Conservation (phyloP, 1,139 yeast genomes). For the Suhomyces choctaworum region DNA sequence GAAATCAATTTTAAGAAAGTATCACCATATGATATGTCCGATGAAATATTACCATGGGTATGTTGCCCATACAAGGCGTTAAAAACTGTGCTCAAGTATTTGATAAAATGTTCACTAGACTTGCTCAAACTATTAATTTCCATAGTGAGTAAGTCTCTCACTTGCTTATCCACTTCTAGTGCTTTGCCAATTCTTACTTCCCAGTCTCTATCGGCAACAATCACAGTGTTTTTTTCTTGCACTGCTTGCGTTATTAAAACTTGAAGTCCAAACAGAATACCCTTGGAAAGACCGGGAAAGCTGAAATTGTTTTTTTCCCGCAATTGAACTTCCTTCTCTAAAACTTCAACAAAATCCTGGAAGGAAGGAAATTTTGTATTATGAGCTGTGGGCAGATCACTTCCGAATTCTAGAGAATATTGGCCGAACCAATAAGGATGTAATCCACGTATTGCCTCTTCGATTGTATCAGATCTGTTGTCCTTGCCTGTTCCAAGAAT, state of each 20-base stretch:
- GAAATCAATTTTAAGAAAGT: constrained; percentile 36
- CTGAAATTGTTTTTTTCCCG: constrained; percentile 16
- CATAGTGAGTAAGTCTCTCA: constrained; percentile 37
- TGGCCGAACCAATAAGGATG: constrained; percentile 71
- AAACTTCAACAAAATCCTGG: constrained; percentile 27
- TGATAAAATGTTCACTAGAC: constrained; percentile 15
- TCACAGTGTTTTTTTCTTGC: constrained; percentile 50
- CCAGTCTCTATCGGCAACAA: constrained; percentile 78
- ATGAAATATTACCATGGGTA: constrained; percentile 15
- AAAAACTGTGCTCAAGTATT: constrained; percentile 27
- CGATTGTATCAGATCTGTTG: constrained; percentile 71
- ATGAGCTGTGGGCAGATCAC: constrained; percentile 41
- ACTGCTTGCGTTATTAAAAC: constrained; percentile 67
- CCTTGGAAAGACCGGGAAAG: constrained; percentile 7
- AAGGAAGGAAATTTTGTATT: constrained; percentile 48
- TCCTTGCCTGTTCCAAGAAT: constrained; percentile 58
- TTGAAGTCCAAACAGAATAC: constrained; percentile 50
- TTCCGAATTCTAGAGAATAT: constrained; percentile 35
- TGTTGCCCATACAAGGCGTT: constrained; percentile 31
- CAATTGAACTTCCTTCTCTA: constrained; percentile 27
- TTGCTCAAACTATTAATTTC: constrained; percentile 21
- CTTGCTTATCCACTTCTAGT: constrained; percentile 57
- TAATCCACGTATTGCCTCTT: constrained; percentile 80
- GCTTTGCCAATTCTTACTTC: constrained; percentile 69
- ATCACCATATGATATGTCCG: constrained; percentile 28